These are phyloP conservation scores for Neolentinus lepideus DNA, from an alignment of 1,284 basidiomycete genomes.

Conservation along the genomic window DNA sequence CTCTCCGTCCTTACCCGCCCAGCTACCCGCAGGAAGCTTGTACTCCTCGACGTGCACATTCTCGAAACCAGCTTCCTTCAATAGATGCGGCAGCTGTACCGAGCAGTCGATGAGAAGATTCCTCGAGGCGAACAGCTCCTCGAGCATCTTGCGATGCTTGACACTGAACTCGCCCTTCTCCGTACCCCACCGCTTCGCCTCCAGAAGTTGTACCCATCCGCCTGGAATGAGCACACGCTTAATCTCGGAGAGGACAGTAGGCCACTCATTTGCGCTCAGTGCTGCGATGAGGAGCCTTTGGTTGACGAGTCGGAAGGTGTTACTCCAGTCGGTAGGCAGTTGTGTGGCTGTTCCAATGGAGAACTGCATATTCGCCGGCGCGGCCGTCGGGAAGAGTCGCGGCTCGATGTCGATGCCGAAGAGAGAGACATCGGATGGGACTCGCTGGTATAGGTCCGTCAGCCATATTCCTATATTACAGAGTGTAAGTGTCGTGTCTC, in stretches of 20 bases:
- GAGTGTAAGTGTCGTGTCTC: conserved; percentile 10
- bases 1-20: conserved; percentile 12
- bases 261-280: conserved; percentile 14
- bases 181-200: conserved; percentile 12
- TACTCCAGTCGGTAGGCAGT: conserved; percentile 17
- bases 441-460: conserved; percentile 7
- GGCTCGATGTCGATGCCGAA: conserved; percentile 16
- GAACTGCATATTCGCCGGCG: conserved; percentile 15
- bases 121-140: conserved; percentile 10
- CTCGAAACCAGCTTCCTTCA: conserved; percentile 15
- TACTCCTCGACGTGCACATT: conserved; percentile 11
- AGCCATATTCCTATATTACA: conserved; percentile 5
- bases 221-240: conserved; percentile 19
- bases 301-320: conserved; percentile 19
- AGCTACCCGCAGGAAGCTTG: conserved; percentile 10
- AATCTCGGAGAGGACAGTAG: conserved; percentile 15
- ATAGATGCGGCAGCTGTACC: conserved; percentile 10
- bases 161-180: conserved; percentile 8
- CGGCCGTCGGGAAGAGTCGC: conserved; percentile 14
- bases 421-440: conserved; percentile 3
- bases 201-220: conserved; percentile 21
- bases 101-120: conserved; percentile 12
- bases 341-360: conserved; percentile 11
- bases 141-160: conserved; percentile 8
- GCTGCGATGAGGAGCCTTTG: conserved; percentile 21